Base-by-base conservation (phyloP, 495 filamentous ascomycete species). In the Podospora conica region DNA sequence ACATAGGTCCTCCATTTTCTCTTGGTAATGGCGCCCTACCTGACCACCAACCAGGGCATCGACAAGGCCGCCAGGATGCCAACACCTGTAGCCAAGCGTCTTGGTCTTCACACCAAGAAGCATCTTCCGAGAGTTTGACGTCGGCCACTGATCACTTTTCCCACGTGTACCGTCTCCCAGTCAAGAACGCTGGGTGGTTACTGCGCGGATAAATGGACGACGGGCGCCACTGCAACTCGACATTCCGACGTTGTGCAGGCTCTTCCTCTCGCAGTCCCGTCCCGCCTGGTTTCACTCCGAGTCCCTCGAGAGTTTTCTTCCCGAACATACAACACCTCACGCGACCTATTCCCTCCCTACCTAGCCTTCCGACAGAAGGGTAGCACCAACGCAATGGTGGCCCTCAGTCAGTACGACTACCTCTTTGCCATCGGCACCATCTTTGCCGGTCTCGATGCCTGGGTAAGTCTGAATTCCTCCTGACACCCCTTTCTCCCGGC, bases 341-440 rank as follows among this genome's bases (percentile, higher is more conserved):
- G 18, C 40, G 40, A 48, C 40, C 40, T 8, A 12, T 8, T 5
- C 40, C 40, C 2, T n/a, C n/a, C n/a, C n/a, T n/a, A n/a, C n/a
- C n/a, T n/a, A n/a, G n/a, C 25, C 57, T 59, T 25, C 25, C n/a
- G 48, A 68, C 56, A 24, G 61, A n/a, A 18, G 40, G 40, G 18
- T 18, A 48, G 15, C 15, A n/a, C 40, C 40, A 18, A n/a, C 40
- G n/a, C 15, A 1, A 48, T 48, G 40, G 40, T 68, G 61, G 56
- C 57, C 55, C 80, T 88, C 61, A 79, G 82, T 61, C 74, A 89
- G 70, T 87, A 85, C 70, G 83, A 85, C 75, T 91, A 90, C 69
- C 80, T 92, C 70, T 90, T 92, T 68, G 90, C 84, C 73, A 86
- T 92, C 64, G 88, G 86, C 81, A 90, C 87, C 63, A 78, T 92